Percentiles rank a stretch among this genome's conserved stretches.
These are phyloP conservation scores for Buxus sempervirens DNA, from an alignment of 164 flowering plant genomes.

Conservation along the genomic window DNA sequence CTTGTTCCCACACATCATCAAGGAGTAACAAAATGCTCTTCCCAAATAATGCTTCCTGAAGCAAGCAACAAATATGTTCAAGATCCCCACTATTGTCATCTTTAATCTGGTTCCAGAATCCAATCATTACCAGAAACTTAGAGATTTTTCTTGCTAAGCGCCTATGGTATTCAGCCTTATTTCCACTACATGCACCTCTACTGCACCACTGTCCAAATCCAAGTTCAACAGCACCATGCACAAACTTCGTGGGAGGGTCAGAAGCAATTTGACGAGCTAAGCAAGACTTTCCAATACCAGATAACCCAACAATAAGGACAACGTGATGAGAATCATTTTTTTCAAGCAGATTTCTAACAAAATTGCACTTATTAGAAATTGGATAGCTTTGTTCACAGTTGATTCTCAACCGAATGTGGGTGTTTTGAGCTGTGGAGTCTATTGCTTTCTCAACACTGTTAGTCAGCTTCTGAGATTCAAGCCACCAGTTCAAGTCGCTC, in stretches of 20 bases:
- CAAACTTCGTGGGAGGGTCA: constrained; percentile 36
- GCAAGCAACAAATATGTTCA: constrained; percentile 37
- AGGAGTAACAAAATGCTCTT: constrained; percentile 40
- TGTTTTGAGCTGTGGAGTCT: constrained; percentile 31
- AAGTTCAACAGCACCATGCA: constrained; percentile 45
- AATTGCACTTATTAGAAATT: constrained; percentile 33
- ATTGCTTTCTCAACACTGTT: constrained; percentile 34
- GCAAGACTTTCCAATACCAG: constrained; percentile 52
- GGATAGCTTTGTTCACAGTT: constrained; percentile 39
- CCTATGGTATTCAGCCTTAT: constrained; percentile 34
- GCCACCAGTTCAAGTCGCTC: constrained; percentile 48
- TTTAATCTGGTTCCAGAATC: constrained; percentile 32
- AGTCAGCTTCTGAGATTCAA: constrained; percentile 38
- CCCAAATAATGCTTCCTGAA: constrained; percentile 49
- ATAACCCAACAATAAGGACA: constrained; percentile 43
- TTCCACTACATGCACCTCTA: constrained; percentile 42
- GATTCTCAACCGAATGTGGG: constrained; percentile 27
- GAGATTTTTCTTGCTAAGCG: constrained; percentile 37
- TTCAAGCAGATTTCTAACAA: constrained; percentile 32
- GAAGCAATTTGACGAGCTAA: constrained; percentile 58
- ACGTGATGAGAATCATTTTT: constrained; percentile 31
- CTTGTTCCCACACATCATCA: constrained; percentile 64
- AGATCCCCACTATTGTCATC: constrained; percentile 37
- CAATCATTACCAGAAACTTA: constrained; percentile 40
- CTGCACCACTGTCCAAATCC: constrained; percentile 55